phyloP scores from a whole-genome alignment of 2,329 filamentous ascomycete species.

The Cadophora malorum region DNA sequence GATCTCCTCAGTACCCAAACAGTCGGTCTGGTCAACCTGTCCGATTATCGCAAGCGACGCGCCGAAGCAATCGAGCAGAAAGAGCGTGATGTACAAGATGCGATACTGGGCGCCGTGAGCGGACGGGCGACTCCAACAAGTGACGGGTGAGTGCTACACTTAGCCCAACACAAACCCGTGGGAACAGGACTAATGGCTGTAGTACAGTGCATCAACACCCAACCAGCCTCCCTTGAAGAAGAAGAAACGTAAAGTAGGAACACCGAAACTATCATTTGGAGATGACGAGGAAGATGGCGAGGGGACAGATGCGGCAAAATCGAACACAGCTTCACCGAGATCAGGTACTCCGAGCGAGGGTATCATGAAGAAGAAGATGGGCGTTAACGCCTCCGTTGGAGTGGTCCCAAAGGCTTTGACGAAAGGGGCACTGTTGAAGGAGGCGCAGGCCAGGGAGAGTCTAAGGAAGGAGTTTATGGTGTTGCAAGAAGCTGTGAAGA shows the following conservation, averaged over 20 bases:
- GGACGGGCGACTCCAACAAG: slow-evolving; percentile 46
- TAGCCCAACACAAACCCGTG: neutral
- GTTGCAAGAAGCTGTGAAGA: slow-evolving; percentile 86
- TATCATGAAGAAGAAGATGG: slow-evolving; percentile 56
- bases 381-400: slow-evolving; percentile 65
- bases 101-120: slow-evolving; percentile 49
- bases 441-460: slow-evolving; percentile 77
- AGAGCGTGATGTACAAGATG: slow-evolving; percentile 78
- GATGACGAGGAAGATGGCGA: slow-evolving; percentile 53
- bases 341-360: slow-evolving; percentile 40
- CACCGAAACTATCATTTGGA: slow-evolving; percentile 67
- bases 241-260: slow-evolving; percentile 54
- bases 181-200: slow-evolving; percentile 39
- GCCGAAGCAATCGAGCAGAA: slow-evolving; percentile 93
- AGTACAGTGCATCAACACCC: slow-evolving; percentile 52
- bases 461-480: slow-evolving; percentile 80
- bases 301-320: slow-evolving; percentile 44
- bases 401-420: slow-evolving; percentile 77
- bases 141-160: slow-evolving; percentile 60
- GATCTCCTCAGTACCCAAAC: slow-evolving; percentile 46
- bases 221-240: slow-evolving; percentile 44
- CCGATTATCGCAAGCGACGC: slow-evolving; percentile 94
- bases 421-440: slow-evolving; percentile 77
- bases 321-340: slow-evolving; percentile 39
- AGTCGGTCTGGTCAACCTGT: slow-evolving; percentile 88